Conservation (phyloP, 2,329 filamentous ascomycete species). For the Hypomyces perniciosus region DNA sequence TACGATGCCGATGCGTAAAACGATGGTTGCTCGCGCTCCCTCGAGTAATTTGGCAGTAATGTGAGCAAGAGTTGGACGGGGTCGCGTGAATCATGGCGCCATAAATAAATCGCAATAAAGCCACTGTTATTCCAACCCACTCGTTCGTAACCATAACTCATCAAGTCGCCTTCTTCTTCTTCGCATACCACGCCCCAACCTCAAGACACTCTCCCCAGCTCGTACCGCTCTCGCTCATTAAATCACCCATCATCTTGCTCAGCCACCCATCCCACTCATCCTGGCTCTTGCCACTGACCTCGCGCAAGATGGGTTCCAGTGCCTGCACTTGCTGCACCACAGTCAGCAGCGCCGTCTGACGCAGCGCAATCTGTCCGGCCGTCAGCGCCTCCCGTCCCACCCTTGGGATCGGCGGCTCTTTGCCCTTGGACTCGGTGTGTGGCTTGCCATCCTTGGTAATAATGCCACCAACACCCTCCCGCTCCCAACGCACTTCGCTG, state of each 20-base stretch:
- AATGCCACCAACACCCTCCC: constrained; percentile 61
- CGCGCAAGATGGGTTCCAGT: constrained; percentile 74
- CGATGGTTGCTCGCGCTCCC: background rate
- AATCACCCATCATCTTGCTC: constrained; percentile 76
- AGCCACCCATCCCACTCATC: constrained; percentile 93
- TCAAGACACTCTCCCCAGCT: constrained; percentile 81
- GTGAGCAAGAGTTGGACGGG: background rate
- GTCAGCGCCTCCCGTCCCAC: constrained; percentile 47
- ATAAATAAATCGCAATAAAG: background rate
- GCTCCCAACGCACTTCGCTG: constrained; percentile 81
- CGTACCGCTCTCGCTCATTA: constrained; percentile 72
- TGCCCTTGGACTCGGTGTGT: constrained; percentile 47
- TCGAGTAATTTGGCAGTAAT: background rate
- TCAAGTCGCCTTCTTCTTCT: constrained; percentile 47
- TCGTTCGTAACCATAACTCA: background rate
- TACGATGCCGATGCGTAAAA: constrained; percentile 51
- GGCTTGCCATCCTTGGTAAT: constrained; percentile 55
- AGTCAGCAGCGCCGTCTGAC: constrained; percentile 73
- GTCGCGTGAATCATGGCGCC: background rate
- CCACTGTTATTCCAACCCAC: too few relatives aligned
- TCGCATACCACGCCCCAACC: constrained; percentile 82
- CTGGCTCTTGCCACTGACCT: constrained; percentile 77
- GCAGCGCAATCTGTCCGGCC: constrained; percentile 64
- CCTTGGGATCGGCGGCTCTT: constrained; percentile 28
- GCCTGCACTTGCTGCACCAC: constrained; percentile 80